Percentiles rank a stretch among this genome's conserved stretches.
phyloP scores from a whole-genome alignment of 768 basidiomycete genomes.

The Lactifluus subvellereus region DNA sequence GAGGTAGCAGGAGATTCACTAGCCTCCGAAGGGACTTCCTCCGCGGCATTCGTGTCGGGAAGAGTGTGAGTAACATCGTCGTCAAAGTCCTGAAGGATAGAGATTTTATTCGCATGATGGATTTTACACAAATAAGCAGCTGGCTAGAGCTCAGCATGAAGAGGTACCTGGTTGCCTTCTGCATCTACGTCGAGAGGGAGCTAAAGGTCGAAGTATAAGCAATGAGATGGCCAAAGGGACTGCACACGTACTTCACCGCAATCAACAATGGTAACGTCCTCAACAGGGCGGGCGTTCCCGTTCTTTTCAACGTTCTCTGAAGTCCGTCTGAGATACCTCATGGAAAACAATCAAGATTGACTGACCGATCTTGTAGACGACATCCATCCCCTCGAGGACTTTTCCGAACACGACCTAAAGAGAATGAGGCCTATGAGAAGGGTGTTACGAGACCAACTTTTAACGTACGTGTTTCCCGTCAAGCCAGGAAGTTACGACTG shows the following conservation, averaged over 20 bases:
- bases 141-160: constrained; percentile 86
- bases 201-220: constrained; percentile 31
- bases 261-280: constrained; percentile 75
- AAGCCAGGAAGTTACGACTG: constrained; percentile 80
- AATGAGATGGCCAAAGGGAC: constrained; percentile 1
- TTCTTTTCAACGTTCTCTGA: constrained; percentile 73
- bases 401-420: constrained; percentile 85
- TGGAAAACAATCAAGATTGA: constrained; percentile 1
- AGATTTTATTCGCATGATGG: constrained; percentile 29
- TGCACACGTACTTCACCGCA: constrained; percentile 71
- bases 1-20: background rate
- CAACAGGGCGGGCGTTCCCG: constrained; percentile 60
- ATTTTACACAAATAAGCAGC: constrained; percentile 27
- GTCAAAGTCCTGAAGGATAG: constrained; percentile 25
- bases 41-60: background rate
- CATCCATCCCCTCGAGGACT: constrained; percentile 88
- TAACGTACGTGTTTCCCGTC: constrained; percentile 76
- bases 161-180: constrained; percentile 85
- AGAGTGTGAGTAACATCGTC: constrained; percentile 20
- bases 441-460: background rate
- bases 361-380: constrained; percentile 70
- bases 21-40: constrained; percentile 7
- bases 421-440: constrained; percentile 22
- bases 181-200: constrained; percentile 51
- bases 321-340: constrained; percentile 20